Base-by-base conservation (phyloP, 2,329 filamentous ascomycete genomes). In the Aureobasidium sp. region DNA sequence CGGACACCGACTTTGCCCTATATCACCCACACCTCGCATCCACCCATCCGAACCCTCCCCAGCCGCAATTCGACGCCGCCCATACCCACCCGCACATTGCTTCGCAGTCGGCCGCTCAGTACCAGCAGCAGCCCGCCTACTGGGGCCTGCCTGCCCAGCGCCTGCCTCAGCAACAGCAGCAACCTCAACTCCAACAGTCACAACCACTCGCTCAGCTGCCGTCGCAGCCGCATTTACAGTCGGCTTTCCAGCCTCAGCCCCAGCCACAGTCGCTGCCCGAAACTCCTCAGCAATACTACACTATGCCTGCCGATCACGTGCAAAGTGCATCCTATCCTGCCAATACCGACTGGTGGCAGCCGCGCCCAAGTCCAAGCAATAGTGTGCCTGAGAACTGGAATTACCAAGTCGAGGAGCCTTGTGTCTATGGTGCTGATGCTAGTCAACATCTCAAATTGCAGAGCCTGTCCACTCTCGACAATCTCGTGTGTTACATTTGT, bases 391-490 rank as follows among this genome's bases (percentile, higher is more conserved):
- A 56, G 1, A 29, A 26, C 34, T 62, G 52, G 51, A 62, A 62
- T 29, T 43, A 57, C 36, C 50, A 48, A 27, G 17, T 51, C n/a
- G 60, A 50, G 10, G 51, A 62, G 51, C 60, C 60, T 1, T 56
- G 50, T n/a, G 60, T 70, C 60, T 71, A 71, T 47, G 70, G 68
- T 55, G 76, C 79, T 47, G 74, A 75, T 65, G 74, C 74, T 6
- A 78, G 71, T 63, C 73, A 75, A 70, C 75, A 76, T 61, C 69
- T 85, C 65, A 82, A 83, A 68, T 79, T 84, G 24, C 80, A 86
- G 66, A 85, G 83, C 69, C 70, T 87, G 36, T 80, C 84, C 10
- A 82, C 86, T 36, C 72, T 87, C 26, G 84, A 87, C 64, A 86
- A 84, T 65, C 69, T 86, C 17, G 53, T 57, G 17, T 6, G 39